These are phyloP conservation scores for Vittaforma corneae DNA, from an alignment of 371 early-diverging fungal species.

Conservation along the genomic window DNA sequence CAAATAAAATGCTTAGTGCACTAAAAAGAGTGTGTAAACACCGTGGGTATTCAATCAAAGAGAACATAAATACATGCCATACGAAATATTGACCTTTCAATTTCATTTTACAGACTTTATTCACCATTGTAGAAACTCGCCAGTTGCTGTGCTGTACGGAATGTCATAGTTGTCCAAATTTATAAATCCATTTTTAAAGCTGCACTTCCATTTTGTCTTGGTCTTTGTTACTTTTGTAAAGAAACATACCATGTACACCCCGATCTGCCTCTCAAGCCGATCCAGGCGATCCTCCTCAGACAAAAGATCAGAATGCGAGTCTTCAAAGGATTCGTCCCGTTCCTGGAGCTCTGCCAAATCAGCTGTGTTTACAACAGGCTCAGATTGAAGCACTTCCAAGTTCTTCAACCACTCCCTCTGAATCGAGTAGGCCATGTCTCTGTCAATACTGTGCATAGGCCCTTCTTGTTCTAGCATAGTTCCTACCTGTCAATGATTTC, in stretches of 20 bases:
- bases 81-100: no score
- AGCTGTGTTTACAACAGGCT: background rate
- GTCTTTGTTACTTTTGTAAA: conserved; percentile 58
- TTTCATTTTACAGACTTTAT: no score
- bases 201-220: conserved; percentile 57
- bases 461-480: conserved; percentile 20
- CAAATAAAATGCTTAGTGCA: background rate
- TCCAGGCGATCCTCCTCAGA: conserved; percentile 17
- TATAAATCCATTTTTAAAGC: conserved; percentile 58
- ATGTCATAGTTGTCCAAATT: conserved; percentile 54
- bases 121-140: no score
- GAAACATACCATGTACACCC: conserved; percentile 56
- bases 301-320: no score
- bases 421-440: conserved; percentile 28
- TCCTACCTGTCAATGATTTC: conserved; percentile 44
- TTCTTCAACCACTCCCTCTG: conserved; percentile 44
- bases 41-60: no score
- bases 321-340: background rate
- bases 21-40: background rate
- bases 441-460: conserved; percentile 18
- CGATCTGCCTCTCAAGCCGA: conserved; percentile 22
- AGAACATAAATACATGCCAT: no score
- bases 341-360: background rate
- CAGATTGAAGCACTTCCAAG: conserved; percentile 19
- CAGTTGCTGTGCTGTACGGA: conserved; percentile 56